Base-by-base conservation (phyloP, 202 grass and related monocot species). In the Cymbopogon flexuosus region DNA sequence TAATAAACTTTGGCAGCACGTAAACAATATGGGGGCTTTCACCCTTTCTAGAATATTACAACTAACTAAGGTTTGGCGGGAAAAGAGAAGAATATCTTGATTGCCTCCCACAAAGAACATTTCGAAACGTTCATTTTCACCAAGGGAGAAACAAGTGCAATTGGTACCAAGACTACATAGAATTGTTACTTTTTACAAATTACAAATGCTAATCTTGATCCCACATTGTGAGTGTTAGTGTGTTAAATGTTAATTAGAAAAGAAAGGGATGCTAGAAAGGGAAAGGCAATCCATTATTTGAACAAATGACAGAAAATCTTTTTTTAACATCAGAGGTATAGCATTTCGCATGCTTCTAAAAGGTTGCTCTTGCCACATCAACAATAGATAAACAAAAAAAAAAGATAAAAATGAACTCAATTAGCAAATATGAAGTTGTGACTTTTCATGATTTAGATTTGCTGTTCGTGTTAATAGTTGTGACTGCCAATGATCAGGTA, bases 71-170 rank as follows among this genome's bases (percentile, higher is more conserved):
- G n/a, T 77, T 85, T 31, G 11, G 45, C 1, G 0, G 33, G 33
- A 83, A 72, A 57, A 65, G n/a, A 64, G 34, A 73, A 83, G n/a
- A 9, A 2, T 74, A 65, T 41, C 16, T 45, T 70, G 57, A 59
- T 15, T 22, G 11, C 37, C 10, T 29, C 15, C 11, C 16, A 4
- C 10, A 24, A 74, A 39, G n/a, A 67, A 37, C 57, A 87, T 30
- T 18, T 34, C 13, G 7, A 19, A 19, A 58, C 59, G 14, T 40
- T 69, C 46, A 58, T 16, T 75, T 78, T 64, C 33, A 72, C 16
- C 39, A 58, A 36, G 54, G 21, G 60, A 31, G 19, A 71, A 66
- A 40, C 5, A 89, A 59, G 4, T 69, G 14, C 1, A 54, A 66
- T 4, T 56, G 11, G 18, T 83, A 80, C 52, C 40, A 41, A 41